Base-by-base conservation (phyloP, 257 asterid genomes). In the Salvia splendens region DNA sequence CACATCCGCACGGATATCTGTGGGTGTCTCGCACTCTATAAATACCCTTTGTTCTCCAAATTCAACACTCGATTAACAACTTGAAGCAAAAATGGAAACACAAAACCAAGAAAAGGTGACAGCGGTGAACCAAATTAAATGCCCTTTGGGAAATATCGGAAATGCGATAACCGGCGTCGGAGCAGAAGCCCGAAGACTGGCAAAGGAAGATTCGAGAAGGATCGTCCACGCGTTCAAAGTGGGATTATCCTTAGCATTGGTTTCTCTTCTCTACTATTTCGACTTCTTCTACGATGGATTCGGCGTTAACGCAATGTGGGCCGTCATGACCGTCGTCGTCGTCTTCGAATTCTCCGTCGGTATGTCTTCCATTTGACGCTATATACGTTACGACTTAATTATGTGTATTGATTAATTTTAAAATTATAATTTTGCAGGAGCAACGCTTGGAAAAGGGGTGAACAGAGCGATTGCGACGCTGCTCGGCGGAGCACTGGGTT, bases 381-480 rank as follows among this genome's bases (percentile, higher is more conserved):
- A 1, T 24, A 24, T 24, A 24, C 1, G 30, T 24, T 2, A 1
- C 30, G 2, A 24, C 30, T 24, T 24, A 2, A 24, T 24, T 24
- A 24, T 17, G 20, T 33, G 36, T 3, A 33, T 33, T 33, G 36
- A 17, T 17, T 17, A 17, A 17, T 17, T 1, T 17, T 2, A 33
- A 33, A 0, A 33, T 33, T 33, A 5, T 38, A 6, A 5, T 38
- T 38, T 65, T 75, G 40, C 81, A 86, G 94, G 94, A 20, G 88
- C 90, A 35, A 86, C 94, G 12, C 81, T 86, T 7, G 93, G 93
- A 41, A 83, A 75, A 80, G 84, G 82, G 35, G 70, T 83, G 14
- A 86, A 83, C 75, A 80, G 93, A 74, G 86, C 73, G 2, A 81
- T 82, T 8, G 86, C 87, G 1, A 85, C 88, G 9, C 33, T 85